These are phyloP conservation scores for Pythium sukuiense DNA, from an alignment of 352 stramenopile genomes.

Conservation along the genomic window DNA sequence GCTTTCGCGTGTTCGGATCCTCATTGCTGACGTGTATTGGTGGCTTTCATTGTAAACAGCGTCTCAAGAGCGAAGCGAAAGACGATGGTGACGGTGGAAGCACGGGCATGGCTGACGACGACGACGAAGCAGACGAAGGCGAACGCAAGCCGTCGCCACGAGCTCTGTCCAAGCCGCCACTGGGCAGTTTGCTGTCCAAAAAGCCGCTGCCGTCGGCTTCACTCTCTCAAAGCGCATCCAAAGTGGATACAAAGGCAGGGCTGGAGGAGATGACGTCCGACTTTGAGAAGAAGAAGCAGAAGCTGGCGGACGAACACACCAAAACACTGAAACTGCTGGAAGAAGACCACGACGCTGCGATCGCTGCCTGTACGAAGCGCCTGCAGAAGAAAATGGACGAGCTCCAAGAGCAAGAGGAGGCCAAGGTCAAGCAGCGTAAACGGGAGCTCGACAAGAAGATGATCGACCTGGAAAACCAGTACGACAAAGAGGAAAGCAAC, in stretches of 20 bases:
- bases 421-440: slow-evolving; percentile 51
- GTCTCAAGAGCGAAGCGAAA: slow-evolving; percentile 36
- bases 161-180: slow-evolving; percentile 53
- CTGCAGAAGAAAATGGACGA: slow-evolving; percentile 50
- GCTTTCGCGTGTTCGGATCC: neutral
- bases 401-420: slow-evolving; percentile 53
- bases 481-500: slow-evolving; percentile 60
- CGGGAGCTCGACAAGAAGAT: slow-evolving; percentile 72
- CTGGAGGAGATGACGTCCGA: slow-evolving; percentile 32
- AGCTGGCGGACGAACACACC: slow-evolving; percentile 43
- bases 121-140: slow-evolving; percentile 15
- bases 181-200: slow-evolving; percentile 47
- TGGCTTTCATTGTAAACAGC: slow-evolving; percentile 10
- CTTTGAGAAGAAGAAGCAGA: slow-evolving; percentile 57
- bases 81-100: slow-evolving; percentile 35
- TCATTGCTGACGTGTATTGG: slow-evolving; percentile 6
- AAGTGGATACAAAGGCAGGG: slow-evolving; percentile 40
- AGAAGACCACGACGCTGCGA: slow-evolving; percentile 35
- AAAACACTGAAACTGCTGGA: slow-evolving; percentile 38
- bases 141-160: slow-evolving; percentile 18
- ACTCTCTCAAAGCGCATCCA: slow-evolving; percentile 12
- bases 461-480: slow-evolving; percentile 68
- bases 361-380: slow-evolving; percentile 44
- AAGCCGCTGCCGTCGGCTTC: slow-evolving; percentile 43
- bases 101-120: slow-evolving; percentile 31